Conservation (phyloP, 2,329 filamentous ascomycete species). For the Periglandula ipomoeae region DNA sequence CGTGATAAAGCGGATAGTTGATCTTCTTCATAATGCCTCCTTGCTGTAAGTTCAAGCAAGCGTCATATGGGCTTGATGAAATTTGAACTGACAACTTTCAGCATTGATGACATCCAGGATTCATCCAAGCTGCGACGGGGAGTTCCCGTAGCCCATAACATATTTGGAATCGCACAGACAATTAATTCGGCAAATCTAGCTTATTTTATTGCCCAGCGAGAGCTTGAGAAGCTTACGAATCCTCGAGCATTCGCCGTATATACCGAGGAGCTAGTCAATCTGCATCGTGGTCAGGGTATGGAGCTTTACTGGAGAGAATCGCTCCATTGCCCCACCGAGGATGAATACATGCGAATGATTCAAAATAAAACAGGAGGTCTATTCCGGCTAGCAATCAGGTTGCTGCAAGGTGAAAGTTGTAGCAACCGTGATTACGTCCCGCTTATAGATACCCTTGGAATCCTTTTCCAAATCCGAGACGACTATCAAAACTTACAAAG, state of each 20-base stretch:
- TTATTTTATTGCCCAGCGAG: conserved; percentile 24
- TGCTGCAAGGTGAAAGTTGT: conserved; percentile 63
- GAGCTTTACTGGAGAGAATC: conserved; percentile 79
- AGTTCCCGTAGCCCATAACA: conserved; percentile 36
- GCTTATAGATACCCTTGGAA: conserved; percentile 3
- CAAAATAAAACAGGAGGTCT: conserved; percentile 76
- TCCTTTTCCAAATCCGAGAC: conserved; percentile 9
- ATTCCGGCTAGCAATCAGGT: conserved; percentile 66
- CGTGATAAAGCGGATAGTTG: conserved; percentile 64
- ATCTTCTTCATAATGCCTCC: conserved; percentile 60
- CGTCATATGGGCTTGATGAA: not conserved
- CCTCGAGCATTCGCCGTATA: conserved; percentile 55
- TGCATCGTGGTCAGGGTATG: conserved; percentile 77
- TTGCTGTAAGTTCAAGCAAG: conserved; percentile 7
- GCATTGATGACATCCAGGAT: conserved; percentile 42
- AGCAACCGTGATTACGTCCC: conserved; percentile 4
- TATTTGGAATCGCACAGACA: conserved; percentile 40
- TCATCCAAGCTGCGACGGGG: conserved; percentile 36
- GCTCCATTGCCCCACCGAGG: conserved; percentile 66
- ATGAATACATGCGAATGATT: conserved; percentile 80
- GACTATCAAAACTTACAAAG: conserved; percentile 9
- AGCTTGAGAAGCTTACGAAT: conserved; percentile 54
- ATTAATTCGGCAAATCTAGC: conserved; percentile 42
- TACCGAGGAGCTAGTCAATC: conserved; percentile 66
- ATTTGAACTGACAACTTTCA: conserved; percentile 34